Evolutionary conservation across 768 basidiomycete genomes (phyloP).

Genomic region (Mycena leptocephala): DNA sequence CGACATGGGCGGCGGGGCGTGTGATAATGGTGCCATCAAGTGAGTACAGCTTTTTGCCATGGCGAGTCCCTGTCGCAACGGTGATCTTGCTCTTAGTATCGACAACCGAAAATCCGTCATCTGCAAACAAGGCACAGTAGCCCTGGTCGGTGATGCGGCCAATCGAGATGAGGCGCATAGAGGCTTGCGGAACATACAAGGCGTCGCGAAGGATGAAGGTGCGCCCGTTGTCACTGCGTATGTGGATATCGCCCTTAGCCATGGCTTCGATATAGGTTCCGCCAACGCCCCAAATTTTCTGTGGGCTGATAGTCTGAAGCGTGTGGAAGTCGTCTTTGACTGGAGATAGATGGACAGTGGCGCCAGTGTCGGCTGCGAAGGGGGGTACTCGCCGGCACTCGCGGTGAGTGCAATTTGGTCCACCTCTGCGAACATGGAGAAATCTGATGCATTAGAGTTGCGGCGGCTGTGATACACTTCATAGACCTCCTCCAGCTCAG

Average conservation of each 20-base stretch:
- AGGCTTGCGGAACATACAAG: constrained; percentile 34
- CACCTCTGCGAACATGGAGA: not conserved
- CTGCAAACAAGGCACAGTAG: constrained; percentile 23
- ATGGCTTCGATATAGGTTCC: constrained; percentile 35
- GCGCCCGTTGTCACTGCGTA: not conserved
- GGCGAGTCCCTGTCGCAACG: constrained; percentile 11
- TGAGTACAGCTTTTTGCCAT: constrained; percentile 12
- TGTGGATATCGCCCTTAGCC: constrained; percentile 28
- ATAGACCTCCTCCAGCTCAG: not conserved
- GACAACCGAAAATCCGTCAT: not conserved
- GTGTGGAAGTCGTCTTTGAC: constrained; percentile 28
- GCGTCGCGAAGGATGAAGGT: constrained; percentile 24
- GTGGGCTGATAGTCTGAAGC: constrained; percentile 22
- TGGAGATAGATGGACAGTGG: constrained; percentile 35
- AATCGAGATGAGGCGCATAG: constrained; percentile 38
- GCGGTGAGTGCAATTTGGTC: not conserved
- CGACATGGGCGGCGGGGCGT: constrained; percentile 8
- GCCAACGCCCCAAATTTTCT: constrained; percentile 30
- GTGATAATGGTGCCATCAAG: constrained; percentile 2
- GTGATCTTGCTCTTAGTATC: constrained; percentile 1
- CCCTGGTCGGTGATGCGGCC: constrained; percentile 13
- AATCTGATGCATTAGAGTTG: not conserved
- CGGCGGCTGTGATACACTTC: not conserved
- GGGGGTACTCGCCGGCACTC: not conserved
- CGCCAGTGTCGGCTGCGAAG: constrained; percentile 28